These are phyloP conservation scores for Alternaria sp. DNA, from an alignment of 2,329 filamentous ascomycete genomes.

Conservation along the genomic window DNA sequence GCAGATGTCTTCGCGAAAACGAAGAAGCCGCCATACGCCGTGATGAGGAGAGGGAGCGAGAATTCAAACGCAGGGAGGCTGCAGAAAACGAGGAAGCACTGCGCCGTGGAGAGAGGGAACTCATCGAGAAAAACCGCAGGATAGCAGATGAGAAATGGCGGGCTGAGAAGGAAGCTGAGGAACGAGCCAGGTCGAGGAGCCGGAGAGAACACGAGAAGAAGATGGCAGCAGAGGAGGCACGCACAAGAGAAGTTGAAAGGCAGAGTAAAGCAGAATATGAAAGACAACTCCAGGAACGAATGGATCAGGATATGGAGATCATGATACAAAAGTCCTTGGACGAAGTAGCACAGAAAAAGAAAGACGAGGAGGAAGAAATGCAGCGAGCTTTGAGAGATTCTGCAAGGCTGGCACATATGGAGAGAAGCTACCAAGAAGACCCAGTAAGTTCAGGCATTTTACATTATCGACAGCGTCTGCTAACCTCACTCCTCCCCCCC, in stretches of 20 bases:
- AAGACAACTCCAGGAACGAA: constrained; percentile 9
- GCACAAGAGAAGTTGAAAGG: constrained; percentile 9
- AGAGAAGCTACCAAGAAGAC: constrained; percentile 14
- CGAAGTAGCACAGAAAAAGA: constrained; percentile 14
- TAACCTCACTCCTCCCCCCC: constrained; percentile 1
- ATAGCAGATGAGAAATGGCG: constrained; percentile 2
- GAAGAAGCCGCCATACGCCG: constrained; percentile 20
- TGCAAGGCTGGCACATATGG: background rate
- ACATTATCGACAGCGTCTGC: background rate
- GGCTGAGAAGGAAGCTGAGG: constrained; percentile 3
- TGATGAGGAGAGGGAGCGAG: constrained; percentile 17
- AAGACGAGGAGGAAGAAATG: constrained; percentile 21
- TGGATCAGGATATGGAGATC: constrained; percentile 20
- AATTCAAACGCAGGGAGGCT: constrained; percentile 21
- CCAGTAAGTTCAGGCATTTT: constrained; percentile 8
- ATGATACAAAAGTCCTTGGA: constrained; percentile 22
- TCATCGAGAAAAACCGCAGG: constrained; percentile 7
- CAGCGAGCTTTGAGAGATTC: constrained; percentile 19
- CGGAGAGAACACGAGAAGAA: constrained; percentile 3
- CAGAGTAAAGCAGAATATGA: constrained; percentile 15
- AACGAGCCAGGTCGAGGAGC: background rate
- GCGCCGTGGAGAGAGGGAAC: constrained; percentile 18
- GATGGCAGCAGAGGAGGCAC: constrained; percentile 11
- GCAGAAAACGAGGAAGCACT: constrained; percentile 17
- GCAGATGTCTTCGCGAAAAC: constrained; percentile 27